Evolutionary conservation across 768 basidiomycete genomes (phyloP).

Genomic region (Basidioascus undulatus): DNA sequence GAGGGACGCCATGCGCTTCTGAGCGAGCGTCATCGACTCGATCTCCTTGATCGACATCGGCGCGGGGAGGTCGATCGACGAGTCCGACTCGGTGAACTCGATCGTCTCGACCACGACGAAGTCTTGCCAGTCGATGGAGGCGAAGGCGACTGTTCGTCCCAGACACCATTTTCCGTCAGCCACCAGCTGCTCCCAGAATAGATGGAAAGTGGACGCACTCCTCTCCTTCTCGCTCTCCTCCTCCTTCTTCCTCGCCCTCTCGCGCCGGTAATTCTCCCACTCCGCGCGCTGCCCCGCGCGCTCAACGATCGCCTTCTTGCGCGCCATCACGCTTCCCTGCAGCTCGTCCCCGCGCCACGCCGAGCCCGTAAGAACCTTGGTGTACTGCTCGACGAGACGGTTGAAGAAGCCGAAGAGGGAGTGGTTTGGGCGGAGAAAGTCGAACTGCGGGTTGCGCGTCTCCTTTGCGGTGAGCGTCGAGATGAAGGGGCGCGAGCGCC

Average conservation of each 20-base stretch:
- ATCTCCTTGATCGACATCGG: constrained; percentile 90
- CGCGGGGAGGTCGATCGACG: constrained; percentile 56
- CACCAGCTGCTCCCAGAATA: background rate
- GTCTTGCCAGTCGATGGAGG: constrained; percentile 98
- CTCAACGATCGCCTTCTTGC: constrained; percentile 58
- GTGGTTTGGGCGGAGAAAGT: constrained; percentile 84
- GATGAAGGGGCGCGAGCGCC: constrained; percentile 66
- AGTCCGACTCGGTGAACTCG: constrained; percentile 84
- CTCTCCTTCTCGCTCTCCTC: constrained; percentile 84
- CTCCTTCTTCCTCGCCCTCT: constrained; percentile 59
- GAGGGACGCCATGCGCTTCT: constrained; percentile 96
- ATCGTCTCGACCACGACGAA: constrained; percentile 95
- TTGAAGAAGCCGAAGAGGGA: constrained; percentile 95
- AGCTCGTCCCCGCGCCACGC: constrained; percentile 15
- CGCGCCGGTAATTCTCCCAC: constrained; percentile 65
- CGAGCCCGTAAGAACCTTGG: constrained; percentile 63
- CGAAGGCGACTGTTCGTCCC: constrained; percentile 81
- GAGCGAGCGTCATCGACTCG: constrained; percentile 84
- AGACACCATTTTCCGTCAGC: constrained; percentile 1
- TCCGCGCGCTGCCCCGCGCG: constrained; percentile 52
- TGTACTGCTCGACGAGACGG: constrained; percentile 86
- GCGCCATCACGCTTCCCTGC: constrained; percentile 10
- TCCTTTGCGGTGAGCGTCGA: constrained; percentile 62
- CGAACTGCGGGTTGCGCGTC: constrained; percentile 90
- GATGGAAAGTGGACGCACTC: constrained; percentile 27